phyloP scores from a whole-genome alignment of 78 protist genomes.

The Creolimax fragrantissima region DNA sequence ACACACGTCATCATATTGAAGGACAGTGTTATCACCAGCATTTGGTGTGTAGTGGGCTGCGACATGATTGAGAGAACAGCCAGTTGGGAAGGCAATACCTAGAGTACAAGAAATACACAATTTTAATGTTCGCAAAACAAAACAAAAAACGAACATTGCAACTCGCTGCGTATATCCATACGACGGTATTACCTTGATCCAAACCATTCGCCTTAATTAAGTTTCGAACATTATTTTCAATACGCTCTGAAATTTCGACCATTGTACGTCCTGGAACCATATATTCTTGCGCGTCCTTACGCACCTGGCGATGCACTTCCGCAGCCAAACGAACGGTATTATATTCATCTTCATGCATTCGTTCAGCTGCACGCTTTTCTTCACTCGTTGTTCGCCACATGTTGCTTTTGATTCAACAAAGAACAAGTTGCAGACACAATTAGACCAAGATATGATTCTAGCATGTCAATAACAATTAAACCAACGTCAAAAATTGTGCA shows the following conservation, averaged over 20 bases:
- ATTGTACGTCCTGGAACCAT: slow-evolving; percentile 76
- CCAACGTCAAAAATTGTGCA: neutral
- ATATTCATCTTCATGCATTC: slow-evolving; percentile 7
- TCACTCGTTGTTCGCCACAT: slow-evolving; percentile 56
- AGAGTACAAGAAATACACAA: slow-evolving; percentile 50
- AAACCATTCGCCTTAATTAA: slow-evolving; percentile 69
- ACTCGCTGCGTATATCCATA: neutral
- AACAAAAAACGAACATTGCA: neutral
- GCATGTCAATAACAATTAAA: neutral
- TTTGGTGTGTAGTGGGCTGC: slow-evolving; percentile 99
- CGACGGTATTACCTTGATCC: slow-evolving; percentile 61
- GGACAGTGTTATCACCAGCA: slow-evolving; percentile 91
- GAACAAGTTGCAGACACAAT: no score
- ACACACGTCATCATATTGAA: slow-evolving; percentile 82
- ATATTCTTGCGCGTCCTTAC: slow-evolving; percentile 42
- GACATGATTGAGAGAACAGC: slow-evolving; percentile 82
- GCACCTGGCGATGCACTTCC: slow-evolving; percentile 80
- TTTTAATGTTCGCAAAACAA: neutral
- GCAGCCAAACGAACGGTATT: slow-evolving; percentile 84
- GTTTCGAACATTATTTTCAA: slow-evolving; percentile 51
- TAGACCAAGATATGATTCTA: neutral
- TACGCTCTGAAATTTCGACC: slow-evolving; percentile 58
- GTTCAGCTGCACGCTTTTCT: slow-evolving; percentile 67
- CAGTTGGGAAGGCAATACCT: slow-evolving; percentile 91
- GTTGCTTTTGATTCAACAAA: no score